Conservation (phyloP, 164 flowering plant genomes). For the Macadamia integrifolia region DNA sequence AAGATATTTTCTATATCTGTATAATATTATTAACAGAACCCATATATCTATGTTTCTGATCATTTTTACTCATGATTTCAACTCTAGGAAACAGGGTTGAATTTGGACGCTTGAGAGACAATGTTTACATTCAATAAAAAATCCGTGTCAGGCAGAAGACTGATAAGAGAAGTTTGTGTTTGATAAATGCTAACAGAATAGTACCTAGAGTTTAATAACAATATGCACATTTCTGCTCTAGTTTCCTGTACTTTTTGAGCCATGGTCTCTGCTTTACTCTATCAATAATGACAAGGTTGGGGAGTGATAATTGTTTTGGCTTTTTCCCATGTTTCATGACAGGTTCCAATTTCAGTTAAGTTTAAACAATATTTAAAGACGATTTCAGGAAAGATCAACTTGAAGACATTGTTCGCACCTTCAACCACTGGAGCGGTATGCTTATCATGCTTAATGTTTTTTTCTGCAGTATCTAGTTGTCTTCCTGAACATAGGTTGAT, state of each 20-base stretch:
- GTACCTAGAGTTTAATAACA: too few species aligned
- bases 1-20: too few species aligned
- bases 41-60: too few species aligned
- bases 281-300: not conserved
- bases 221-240: too few species aligned
- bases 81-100: too few species aligned
- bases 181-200: too few species aligned
- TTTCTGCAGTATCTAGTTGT: slow-evolving; percentile 1
- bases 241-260: not conserved
- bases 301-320: not conserved
- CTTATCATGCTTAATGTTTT: not conserved
- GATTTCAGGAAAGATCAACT: slow-evolving; percentile 23
- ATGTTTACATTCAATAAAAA: too few species aligned
- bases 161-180: too few species aligned
- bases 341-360: slow-evolving; percentile 25
- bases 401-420: slow-evolving; percentile 49
- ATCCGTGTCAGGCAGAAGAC: too few species aligned
- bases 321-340: slow-evolving; percentile 5
- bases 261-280: not conserved
- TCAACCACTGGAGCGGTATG: slow-evolving; percentile 59
- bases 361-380: slow-evolving; percentile 17
- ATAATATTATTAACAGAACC: too few species aligned
- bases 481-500: not conserved
- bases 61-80: too few species aligned
- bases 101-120: too few species aligned